phyloP scores from a whole-genome alignment of 2,329 filamentous ascomycete species.

The Aspergillus hortae region DNA sequence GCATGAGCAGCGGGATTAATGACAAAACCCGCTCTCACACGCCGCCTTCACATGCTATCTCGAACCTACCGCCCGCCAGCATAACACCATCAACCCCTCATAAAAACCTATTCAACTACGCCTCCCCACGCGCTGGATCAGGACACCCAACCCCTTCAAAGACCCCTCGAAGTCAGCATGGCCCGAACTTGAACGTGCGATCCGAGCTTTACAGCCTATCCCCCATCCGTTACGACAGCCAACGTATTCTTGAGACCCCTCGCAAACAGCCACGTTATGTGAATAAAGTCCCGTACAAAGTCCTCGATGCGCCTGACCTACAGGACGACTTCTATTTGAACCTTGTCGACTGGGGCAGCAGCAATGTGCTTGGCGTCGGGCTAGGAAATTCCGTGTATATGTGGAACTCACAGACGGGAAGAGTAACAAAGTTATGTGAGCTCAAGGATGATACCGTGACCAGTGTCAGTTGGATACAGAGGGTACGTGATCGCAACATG shows the following conservation, averaged over 20 bases:
- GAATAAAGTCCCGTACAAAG: conserved; percentile 96
- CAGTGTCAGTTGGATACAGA: conserved; percentile 97
- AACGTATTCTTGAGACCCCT: conserved; percentile 87
- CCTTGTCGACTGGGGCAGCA: conserved; percentile 94
- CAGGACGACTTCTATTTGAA: conserved; percentile 98
- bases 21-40: conserved; percentile 74
- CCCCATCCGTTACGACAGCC: conserved; percentile 86
- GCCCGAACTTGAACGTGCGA: conserved; percentile 80
- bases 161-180: conserved; percentile 83
- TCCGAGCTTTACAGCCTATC: conserved; percentile 96
- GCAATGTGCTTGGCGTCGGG: conserved; percentile 89
- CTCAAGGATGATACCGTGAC: conserved; percentile 91
- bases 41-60: conserved; percentile 66
- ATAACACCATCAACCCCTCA: conserved; percentile 92
- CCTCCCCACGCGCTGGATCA: conserved; percentile 69
- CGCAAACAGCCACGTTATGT: conserved; percentile 84
- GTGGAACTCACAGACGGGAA: conserved; percentile 91
- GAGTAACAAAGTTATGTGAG: conserved; percentile 91
- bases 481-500: conserved; percentile 45
- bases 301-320: conserved; percentile 90
- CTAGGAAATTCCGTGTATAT: conserved; percentile 93
- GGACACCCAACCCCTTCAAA: conserved; percentile 85
- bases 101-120: conserved; percentile 94
- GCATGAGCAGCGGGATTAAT: conserved; percentile 49
- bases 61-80: conserved; percentile 64